Conservation (phyloP, 1,139 yeast genomes). For the Sugiyamaella pinicola region DNA sequence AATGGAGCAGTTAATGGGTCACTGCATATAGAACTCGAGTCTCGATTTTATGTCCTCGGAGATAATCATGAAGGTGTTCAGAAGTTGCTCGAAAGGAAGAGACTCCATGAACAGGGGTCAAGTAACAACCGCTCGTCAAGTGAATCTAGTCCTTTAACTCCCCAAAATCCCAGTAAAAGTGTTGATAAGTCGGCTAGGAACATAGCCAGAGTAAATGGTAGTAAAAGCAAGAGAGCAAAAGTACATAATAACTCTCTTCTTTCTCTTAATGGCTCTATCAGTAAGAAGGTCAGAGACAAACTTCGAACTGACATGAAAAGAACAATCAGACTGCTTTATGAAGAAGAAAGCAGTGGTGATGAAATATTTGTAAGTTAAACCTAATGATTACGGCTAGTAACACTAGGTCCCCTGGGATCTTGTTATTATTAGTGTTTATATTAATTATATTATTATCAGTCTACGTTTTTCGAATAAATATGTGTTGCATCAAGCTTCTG, state of each 20-base stretch:
- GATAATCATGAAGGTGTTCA: neutral
- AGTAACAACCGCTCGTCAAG: too few species aligned
- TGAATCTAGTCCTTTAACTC: too few species aligned
- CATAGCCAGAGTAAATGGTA: too few species aligned
- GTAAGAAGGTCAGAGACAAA: neutral
- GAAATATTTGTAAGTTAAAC: neutral
- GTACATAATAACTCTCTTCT: neutral
- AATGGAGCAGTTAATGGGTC: neutral
- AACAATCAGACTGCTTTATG: neutral
- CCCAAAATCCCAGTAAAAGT: too few species aligned
- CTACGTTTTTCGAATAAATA: too few species aligned
- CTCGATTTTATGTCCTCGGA: neutral
- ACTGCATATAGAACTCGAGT: neutral
- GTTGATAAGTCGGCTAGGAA: too few species aligned
- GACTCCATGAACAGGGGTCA: neutral
- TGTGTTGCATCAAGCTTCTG: neutral
- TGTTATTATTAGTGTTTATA: constrained; percentile 4
- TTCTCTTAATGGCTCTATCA: constrained; percentile 1
- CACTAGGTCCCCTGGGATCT: too few species aligned
- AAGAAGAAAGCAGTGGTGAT: neutral
- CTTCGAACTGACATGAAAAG: neutral
- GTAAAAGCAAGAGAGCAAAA: neutral
- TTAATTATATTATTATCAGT: neutral
- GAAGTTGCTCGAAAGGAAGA: neutral
- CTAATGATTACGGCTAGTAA: too few species aligned